Base-by-base conservation (phyloP, 1,139 yeast genomes). In the Ogataea hybrid region DNA sequence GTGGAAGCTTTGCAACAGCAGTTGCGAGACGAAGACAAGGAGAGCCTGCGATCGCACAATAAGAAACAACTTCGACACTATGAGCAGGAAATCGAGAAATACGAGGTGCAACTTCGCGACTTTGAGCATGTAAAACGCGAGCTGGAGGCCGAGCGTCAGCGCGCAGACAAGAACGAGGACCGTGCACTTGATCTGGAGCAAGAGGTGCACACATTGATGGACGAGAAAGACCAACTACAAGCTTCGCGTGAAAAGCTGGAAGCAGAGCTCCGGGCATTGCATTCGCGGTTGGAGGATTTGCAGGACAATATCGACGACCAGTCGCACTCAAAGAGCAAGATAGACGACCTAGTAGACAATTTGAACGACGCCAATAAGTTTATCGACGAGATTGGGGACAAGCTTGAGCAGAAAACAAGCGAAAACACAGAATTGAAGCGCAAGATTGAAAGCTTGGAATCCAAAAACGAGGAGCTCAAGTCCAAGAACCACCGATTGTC, bases 1-100 rank as follows among this genome's bases (percentile, higher is more conserved):
- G 37, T 58, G 9, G 49, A 58, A 4, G 46, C 48, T 30, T 22
- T 45, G 21, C 52, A 52, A 18, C 55, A 53, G 20, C 57, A 56
- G 32, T 50, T 58, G 40, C 32, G 33, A 9, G 31, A n/a, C 8
- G 40, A 29, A 17, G 25, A 43, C 34, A 43, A 41, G 25, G 50
- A 46, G 21, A 46, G 42, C 15, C n/a, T 20, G 25, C 28, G 20
- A 4, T 23, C 33, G 15, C 39, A 36, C 18, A 35, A 29, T 31
- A 17, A 27, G 42, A 21, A 39, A 34, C 35, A 32, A 15, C 17
- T 37, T 11, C 28, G 28, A 25, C 27, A 12, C n/a, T 32, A n/a
- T 8, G 40, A 37, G 9, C 23, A 23, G 14, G 25, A 37, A 15
- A 12, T 47, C n/a, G 27, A 28, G 11, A 37, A 32, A 8, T 37